Evolutionary conservation across 768 basidiomycete genomes (phyloP).

Genomic region (Suillus subaureus): DNA sequence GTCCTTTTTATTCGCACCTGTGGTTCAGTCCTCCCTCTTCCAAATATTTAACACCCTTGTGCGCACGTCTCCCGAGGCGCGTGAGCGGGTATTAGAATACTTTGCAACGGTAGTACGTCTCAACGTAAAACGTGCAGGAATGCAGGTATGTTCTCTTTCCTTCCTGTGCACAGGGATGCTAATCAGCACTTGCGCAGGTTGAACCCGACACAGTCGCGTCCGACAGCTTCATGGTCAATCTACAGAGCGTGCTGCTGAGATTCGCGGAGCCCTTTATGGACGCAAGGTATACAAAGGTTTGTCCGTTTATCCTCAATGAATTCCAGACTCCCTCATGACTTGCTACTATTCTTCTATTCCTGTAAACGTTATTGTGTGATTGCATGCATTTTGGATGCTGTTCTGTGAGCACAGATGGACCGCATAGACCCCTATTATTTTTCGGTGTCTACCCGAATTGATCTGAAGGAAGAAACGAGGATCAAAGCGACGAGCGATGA

Average conservation of each 20-base stretch:
- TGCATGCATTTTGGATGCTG: neutral
- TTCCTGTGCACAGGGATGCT: neutral
- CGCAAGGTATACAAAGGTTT: constrained; percentile 82
- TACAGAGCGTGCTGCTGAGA: constrained; percentile 78
- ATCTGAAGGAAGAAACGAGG: constrained; percentile 87
- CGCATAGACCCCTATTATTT: constrained; percentile 87
- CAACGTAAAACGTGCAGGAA: constrained; percentile 88
- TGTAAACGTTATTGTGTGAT: neutral
- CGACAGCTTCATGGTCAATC: constrained; percentile 92
- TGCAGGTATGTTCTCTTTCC: constrained; percentile 59
- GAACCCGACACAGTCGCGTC: constrained; percentile 84
- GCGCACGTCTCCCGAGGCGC: constrained; percentile 72
- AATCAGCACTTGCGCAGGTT: constrained; percentile 48
- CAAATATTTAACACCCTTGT: constrained; percentile 86
- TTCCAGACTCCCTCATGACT: constrained; percentile 9
- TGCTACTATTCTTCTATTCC: neutral
- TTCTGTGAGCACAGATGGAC: constrained; percentile 64
- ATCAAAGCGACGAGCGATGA: constrained; percentile 93
- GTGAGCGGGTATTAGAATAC: constrained; percentile 83
- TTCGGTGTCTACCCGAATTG: constrained; percentile 68
- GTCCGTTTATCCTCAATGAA: neutral
- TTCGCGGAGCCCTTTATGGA: constrained; percentile 97
- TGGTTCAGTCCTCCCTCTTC: constrained; percentile 65
- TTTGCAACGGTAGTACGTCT: constrained; percentile 74
- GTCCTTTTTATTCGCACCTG: neutral